A percentile compares a stretch with the other conserved stretches of the same genome.
phyloP scores from a whole-genome alignment of 2,329 filamentous ascomycete species.

The Alternaria sp. region DNA sequence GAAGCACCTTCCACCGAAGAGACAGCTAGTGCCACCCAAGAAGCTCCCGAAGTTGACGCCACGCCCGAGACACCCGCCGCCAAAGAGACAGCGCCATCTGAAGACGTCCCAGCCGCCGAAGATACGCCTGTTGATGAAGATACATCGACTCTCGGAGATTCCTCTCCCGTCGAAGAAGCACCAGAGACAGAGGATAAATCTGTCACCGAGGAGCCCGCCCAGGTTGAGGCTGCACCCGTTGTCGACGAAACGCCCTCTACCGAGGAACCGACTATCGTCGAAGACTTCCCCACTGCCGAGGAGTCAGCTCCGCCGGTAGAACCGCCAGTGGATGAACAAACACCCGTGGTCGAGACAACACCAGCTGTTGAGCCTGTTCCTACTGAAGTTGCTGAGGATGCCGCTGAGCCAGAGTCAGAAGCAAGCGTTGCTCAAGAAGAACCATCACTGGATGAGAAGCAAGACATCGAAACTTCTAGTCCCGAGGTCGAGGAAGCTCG shows the following conservation, averaged over 20 bases:
- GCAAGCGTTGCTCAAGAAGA: not conserved
- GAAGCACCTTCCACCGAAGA: not conserved
- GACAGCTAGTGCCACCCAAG: not conserved
- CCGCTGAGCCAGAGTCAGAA: not conserved
- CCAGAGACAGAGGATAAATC: not conserved
- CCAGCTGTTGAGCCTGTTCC: not conserved
- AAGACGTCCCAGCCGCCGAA: not conserved
- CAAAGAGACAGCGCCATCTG: conserved; percentile 2
- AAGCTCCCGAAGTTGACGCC: not conserved
- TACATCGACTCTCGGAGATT: not conserved
- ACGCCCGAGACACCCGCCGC: not conserved
- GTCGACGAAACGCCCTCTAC: not conserved
- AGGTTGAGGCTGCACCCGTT: not conserved
- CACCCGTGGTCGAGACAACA: not conserved
- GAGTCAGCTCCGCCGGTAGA: not conserved
- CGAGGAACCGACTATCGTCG: conserved; percentile 1
- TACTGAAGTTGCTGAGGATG: conserved; percentile 4
- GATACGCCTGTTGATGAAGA: not conserved
- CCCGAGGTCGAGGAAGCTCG: not conserved
- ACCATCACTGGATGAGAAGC: not conserved
- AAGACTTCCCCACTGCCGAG: not conserved
- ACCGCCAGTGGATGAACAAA: not conserved
- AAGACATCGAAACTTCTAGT: not conserved
- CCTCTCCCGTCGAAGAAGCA: not conserved
- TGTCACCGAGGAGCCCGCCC: not conserved